Conservation (phyloP, 2,329 filamentous ascomycete species). For the Fusarium sp. region DNA sequence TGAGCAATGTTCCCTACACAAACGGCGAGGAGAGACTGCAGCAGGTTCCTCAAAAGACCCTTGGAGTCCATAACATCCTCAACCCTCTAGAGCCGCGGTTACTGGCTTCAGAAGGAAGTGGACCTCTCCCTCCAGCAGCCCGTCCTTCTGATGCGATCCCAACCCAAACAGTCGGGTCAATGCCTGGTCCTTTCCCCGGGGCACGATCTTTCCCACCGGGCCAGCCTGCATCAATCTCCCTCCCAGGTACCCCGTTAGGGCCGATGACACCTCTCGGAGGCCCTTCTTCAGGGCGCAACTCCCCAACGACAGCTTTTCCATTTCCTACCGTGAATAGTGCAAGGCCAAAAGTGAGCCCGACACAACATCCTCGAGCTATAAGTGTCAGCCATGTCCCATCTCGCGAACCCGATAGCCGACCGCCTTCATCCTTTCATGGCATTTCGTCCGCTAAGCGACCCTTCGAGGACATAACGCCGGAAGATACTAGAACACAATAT, state of each 20-base stretch:
- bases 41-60: conserved; percentile 45
- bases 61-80: conserved; percentile 57
- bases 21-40: conserved; percentile 45
- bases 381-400: conserved; percentile 48
- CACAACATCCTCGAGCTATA: conserved; percentile 47
- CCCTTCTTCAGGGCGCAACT: conserved; percentile 52
- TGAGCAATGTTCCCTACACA: conserved; percentile 37
- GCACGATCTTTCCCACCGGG: conserved; percentile 46
- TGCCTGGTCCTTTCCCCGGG: conserved; percentile 40
- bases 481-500: conserved; percentile 47
- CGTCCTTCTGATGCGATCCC: conserved; percentile 42
- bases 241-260: conserved; percentile 52
- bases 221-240: conserved; percentile 52
- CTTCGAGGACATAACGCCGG: conserved; percentile 48
- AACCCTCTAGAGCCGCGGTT: conserved; percentile 54
- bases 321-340: conserved; percentile 50
- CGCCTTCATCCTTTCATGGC: conserved; percentile 35
- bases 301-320: conserved; percentile 50
- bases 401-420: conserved; percentile 46
- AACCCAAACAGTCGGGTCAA: conserved; percentile 34
- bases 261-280: conserved; percentile 47
- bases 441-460: conserved; percentile 52
- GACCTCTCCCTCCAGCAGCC: conserved; percentile 21
- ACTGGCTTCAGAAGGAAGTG: conserved; percentile 34
- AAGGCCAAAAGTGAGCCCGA: conserved; percentile 53